Evolutionary conservation across 192 early-diverging fungal genomes (phyloP).

Genomic region (Rhizophagus prolifer): DNA sequence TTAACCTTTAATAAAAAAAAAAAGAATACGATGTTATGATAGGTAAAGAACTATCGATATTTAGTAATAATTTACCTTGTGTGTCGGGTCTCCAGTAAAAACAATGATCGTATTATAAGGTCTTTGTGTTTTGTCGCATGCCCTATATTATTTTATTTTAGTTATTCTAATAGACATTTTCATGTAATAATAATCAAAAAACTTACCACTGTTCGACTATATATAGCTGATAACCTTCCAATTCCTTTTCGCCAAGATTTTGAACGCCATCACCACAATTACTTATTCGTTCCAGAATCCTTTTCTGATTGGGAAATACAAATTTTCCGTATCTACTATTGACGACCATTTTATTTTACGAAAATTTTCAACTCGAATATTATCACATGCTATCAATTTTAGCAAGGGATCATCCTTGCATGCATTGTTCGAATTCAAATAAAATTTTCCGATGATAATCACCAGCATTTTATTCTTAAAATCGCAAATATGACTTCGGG

Average conservation of each 20-base stretch:
- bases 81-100: conserved; percentile 42
- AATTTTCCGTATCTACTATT: conserved; percentile 13
- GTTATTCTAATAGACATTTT: not conserved
- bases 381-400: no score
- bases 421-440: no score
- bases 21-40: not conserved
- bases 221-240: conserved; percentile 47
- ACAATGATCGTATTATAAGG: conserved; percentile 45
- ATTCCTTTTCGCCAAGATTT: conserved; percentile 25
- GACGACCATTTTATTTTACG: not conserved
- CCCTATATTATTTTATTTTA: conserved; percentile 30
- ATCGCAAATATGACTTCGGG: not conserved
- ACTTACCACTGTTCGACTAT: conserved; percentile 52
- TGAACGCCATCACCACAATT: conserved; percentile 30
- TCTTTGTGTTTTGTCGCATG: conserved; percentile 36
- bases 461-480: no score
- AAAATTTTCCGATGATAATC: no score
- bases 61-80: conserved; percentile 31
- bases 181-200: no score
- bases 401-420: no score
- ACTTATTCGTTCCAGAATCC: conserved; percentile 29
- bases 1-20: conserved; percentile 31
- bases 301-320: conserved; percentile 40
- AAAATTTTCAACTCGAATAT: not conserved
- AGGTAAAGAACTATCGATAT: not conserved